These are phyloP conservation scores for Insectozyma bohioensis DNA, from an alignment of 1,139 yeast species.

Conservation along the genomic window DNA sequence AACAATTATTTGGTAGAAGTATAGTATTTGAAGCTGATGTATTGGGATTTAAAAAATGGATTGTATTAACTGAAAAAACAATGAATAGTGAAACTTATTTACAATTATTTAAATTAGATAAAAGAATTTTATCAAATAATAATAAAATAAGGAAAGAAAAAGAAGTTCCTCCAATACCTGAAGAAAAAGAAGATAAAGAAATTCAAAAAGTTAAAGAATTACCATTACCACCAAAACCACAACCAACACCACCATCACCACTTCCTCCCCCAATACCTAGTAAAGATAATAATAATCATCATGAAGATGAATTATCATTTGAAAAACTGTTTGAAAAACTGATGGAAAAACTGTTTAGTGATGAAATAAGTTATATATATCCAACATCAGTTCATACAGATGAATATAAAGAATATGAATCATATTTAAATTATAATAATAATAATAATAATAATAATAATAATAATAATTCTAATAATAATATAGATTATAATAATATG, in stretches of 20 bases:
- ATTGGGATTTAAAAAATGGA: slow-evolving; percentile 83
- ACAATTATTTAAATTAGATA: slow-evolving; percentile 21
- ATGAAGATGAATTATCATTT: background rate
- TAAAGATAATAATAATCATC: too few species aligned
- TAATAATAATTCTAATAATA: slow-evolving; percentile 6
- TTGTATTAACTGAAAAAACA: slow-evolving; percentile 70
- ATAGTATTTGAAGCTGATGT: slow-evolving; percentile 70
- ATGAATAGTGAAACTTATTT: slow-evolving; percentile 45
- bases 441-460: slow-evolving; percentile 5
- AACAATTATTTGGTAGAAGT: slow-evolving; percentile 75
- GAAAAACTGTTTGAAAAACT: slow-evolving; percentile 7
- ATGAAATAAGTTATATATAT: slow-evolving; percentile 14
- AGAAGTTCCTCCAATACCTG: slow-evolving; percentile 16
- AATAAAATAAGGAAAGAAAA: slow-evolving; percentile 11
- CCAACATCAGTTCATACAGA: slow-evolving; percentile 11
- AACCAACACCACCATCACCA: slow-evolving; percentile 2
- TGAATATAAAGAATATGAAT: slow-evolving; percentile 20
- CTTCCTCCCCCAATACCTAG: too few species aligned
- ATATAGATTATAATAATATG: slow-evolving; percentile 5
- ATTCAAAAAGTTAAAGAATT: slow-evolving; percentile 1
- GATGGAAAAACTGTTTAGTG: slow-evolving; percentile 14
- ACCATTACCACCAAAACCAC: slow-evolving; percentile 7
- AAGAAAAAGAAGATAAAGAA: slow-evolving; percentile 5
- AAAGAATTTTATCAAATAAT: slow-evolving; percentile 11
- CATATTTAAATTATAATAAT: slow-evolving; percentile 10